Base-by-base conservation (phyloP, 352 stramenopile genomes). In the Pythium volutum region DNA sequence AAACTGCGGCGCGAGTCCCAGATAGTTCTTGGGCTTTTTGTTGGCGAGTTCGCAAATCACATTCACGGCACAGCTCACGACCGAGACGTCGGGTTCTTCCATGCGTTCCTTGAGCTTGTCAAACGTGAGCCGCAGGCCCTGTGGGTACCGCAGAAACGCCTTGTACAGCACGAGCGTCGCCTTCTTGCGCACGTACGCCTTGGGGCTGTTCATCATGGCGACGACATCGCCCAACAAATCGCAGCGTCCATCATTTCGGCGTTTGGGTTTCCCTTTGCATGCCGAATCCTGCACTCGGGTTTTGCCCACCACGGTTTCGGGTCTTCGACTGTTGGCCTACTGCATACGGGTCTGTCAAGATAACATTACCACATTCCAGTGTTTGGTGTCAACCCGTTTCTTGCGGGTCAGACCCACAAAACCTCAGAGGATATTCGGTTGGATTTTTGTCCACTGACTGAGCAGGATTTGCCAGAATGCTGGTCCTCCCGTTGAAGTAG, bases 11-110 rank as follows among this genome's bases (percentile, higher is more conserved):
- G 97, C 97, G 48, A 99, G 77, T 2, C 91, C 89, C 34, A 99
- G 64, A 79, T 99, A 99, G 73, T 99, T 99, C 67, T 97, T 97
- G 15, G 97, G 97, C 68, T 99, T 99, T 70, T 99, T 99, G 78
- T 99, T 97, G 15, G 93, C 93, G 46, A 99, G 77, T 74, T 99
- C 97, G 55, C 97, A 99, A 63, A 99, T 98, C 16, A 99, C 97
- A 75, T 99, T 99, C 3, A 99, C 97, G 0, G 97, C 96, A 69
- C 96, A 99, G 6, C 88, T 98, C 5, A 99, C 94, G 41, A 99
- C 97, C 8, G 92, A 93, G 12, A 97, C 93, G 61, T 99, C 95
- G 0, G 81, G 74, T 73, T 99, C 97, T 54, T 98, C 92, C 64
- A 99, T 93, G 54, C 93, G 89, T 49, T 97, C 78, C 69, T 99